Evolutionary conservation across 2,329 filamentous ascomycete species (phyloP), one percentile per base, ranked within the genome.

Genomic region (Neospermospora avenae): DNA sequence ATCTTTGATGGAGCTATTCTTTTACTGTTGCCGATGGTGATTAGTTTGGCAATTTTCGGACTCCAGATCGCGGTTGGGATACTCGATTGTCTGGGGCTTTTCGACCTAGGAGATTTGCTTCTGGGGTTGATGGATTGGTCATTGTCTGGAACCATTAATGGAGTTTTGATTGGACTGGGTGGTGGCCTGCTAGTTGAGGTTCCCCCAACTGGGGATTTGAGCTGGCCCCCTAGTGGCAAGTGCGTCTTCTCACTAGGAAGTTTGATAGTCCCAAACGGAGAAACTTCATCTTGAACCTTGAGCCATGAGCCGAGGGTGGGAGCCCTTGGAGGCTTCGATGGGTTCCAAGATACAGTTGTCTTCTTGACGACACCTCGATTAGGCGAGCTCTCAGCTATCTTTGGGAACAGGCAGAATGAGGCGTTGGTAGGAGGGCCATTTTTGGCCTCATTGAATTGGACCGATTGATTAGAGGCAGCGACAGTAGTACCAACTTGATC

Each of bases 301-400:
- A 70, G 60, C 67, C 67, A 70, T 6, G 63, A 63, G 16, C 59
- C 55, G 16, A 72, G 44, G 3, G 60, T 63, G 28, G 69, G 69
- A 6, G 63, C 62, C 61, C 64, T 62, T 5, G 68, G 63, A 7
- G 67, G 70, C 24, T 67, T 65, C 10, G 42, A 57, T 11, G 68
- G 67, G 60, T 71, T 68, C 68, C 67, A 70, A 45, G 57, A 35
- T 20, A 69, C 57, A 3, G 65, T 61, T 35, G 68, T 70, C 34
- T 59, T 63, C 59, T 67, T 68, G 4, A 69, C 35, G n/a, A 56
- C 44, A n/a, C 59, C 51, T 18, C 28, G n/a, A 7, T 39, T 24
- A 18, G 34, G n/a, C 7, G 20, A 11, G 16, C 20, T 28, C 16
- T 49, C 44, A 10, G 24, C 16, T 18, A 20, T 18, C 13, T 49